Base-by-base conservation (phyloP, 306 rosid species). In the Betula pendula region DNA sequence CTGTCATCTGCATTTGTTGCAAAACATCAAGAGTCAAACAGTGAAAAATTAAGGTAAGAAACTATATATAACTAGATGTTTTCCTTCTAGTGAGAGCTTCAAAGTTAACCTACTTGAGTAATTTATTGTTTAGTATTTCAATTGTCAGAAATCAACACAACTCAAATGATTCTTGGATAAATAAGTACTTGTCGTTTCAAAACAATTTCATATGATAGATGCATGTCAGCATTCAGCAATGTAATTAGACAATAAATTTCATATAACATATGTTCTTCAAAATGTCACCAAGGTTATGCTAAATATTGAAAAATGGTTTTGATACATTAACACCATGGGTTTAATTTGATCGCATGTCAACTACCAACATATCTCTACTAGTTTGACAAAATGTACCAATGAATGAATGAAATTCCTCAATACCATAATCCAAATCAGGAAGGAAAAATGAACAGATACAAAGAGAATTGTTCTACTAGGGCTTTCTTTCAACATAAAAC, bases 1-100 rank as follows among this genome's bases (percentile, higher is more conserved):
- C 96, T 20, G 97, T 53, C 40, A 90, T 66, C 97, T 91, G 90
- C 79, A 78, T 87, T 75, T 25, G 50, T 55, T 68, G 38, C 49
- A 72, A 79, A 50, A 27, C 35, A 72, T 60, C 74, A 71, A 71
- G 68, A 74, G 76, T 84, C 47, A 77, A 81, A 50, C 48, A 31
- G 75, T 55, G 52, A 68, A 35, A n/a, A 69, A 74, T 35, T 22
- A 40, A 62, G 45, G 70, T 65, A 27, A 71, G 13, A 63, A 65
- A 45, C 52, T 15, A 63, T 43, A 69, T 19, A 67, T 75, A 49
- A 53, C 71, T 73, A 56, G 24, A 62, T 5, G 20, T 0, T 62
- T 62, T 65, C 27, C 47, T 16, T 38, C 5, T 19, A 10, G 48
- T 38, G 27, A 38, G 25, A 9, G 48, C 38, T 70, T 45, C 38